Conservation (phyloP, 108 stramenopile species). For the Aurantiochytrium sp. region DNA sequence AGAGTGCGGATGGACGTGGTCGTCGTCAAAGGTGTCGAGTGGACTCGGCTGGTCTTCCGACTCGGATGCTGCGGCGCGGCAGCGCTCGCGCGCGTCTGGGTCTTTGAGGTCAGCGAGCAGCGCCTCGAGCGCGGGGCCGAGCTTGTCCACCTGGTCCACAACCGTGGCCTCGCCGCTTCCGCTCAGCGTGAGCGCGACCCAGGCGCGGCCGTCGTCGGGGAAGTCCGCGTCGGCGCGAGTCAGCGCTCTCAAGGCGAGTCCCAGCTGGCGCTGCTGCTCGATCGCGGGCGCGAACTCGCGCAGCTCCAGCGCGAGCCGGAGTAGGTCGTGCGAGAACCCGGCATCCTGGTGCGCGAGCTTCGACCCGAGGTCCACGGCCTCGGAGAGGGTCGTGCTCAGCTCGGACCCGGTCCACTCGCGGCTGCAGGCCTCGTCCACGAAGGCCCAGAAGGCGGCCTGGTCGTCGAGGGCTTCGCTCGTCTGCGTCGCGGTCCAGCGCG, state of each 20-base stretch:
- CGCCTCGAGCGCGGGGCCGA: neutral
- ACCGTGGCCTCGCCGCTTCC: neutral
- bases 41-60: neutral
- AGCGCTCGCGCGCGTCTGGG: neutral
- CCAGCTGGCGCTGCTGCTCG: neutral
- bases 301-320: neutral
- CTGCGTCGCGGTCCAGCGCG: neutral
- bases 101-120: neutral
- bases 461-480: neutral
- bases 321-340: neutral
- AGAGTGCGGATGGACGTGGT: constrained; percentile 17
- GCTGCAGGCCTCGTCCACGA: neutral
- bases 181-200: neutral
- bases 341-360: neutral
- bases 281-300: neutral
- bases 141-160: neutral
- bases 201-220: neutral
- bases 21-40: neutral
- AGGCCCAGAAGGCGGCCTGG: neutral
- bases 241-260: neutral
- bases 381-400: neutral
- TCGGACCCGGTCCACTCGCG: neutral
- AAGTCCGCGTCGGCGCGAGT: neutral
- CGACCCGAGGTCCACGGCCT: neutral
- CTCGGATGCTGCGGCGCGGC: neutral